Evolutionary conservation across 768 basidiomycete genomes (phyloP), one percentile per base, ranked within the genome.

Genomic region (Suillus plorans): DNA sequence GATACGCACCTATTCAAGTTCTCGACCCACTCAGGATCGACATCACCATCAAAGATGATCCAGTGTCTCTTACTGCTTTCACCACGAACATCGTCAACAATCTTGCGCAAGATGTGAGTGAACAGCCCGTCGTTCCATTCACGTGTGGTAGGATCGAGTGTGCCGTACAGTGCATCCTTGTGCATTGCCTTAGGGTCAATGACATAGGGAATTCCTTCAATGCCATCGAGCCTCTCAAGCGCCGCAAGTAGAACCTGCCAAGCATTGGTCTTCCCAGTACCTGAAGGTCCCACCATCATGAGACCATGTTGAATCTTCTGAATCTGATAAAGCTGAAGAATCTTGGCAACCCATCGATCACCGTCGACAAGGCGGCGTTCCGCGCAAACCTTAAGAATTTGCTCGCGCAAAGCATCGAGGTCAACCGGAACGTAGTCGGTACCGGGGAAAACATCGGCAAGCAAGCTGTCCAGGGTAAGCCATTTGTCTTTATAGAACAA

Each of bases 11-110:
- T 98, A 79, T 99, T 99, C 78, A 99, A 78, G 77, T 99, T 99
- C 79, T 99, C 97, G 2, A 99, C 97, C 97, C 97, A 99, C 78
- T 99, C 97, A 0, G 97, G 97, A 82, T 99, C 97, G 50, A 99
- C 97, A 70, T 99, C 97, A 64, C 97, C 97, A 72, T 99, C 97
- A 68, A 99, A 99, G 65, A 99, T 92, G 70, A 99, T 99, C 97
- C 97, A 99, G 73, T 99, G 97, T 39, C 97, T 82, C 80, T 97
- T 98, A 20, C 87, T 84, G 74, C 94, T 97, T 78, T 99, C 97
- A 20, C 97, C 97, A 72, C 97, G 93, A 50, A 98, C 97, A 73
- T 99, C 95, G 72, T 99, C 97, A 59, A 99, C 94, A 67, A 99
- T 99, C 78, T 97, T 99, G 61, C 97, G 89, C 63, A 99, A 81